Evolutionary conservation across 2,329 filamentous ascomycete genomes (phyloP).

Genomic region (Ceratocystis cubensis): DNA sequence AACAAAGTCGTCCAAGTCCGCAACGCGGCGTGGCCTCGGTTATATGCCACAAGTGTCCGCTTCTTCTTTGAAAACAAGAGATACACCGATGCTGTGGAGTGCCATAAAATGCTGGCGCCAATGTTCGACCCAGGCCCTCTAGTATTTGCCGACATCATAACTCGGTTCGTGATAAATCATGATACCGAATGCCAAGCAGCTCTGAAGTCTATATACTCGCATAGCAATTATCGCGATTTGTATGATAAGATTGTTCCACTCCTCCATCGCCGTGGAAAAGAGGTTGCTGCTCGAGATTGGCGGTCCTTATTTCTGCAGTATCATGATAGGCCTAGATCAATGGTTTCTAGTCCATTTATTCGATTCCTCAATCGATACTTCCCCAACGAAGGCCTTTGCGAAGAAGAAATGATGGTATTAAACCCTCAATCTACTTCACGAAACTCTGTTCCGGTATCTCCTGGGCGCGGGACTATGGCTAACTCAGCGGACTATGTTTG

Average conservation of each 20-base stretch:
- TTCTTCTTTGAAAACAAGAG: constrained; percentile 32
- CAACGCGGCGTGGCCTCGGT: constrained; percentile 34
- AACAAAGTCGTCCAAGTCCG: background rate
- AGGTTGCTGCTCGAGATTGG: constrained; percentile 36
- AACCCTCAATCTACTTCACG: constrained; percentile 9
- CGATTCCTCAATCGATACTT: constrained; percentile 37
- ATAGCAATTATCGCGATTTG: constrained; percentile 32
- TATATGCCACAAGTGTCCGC: constrained; percentile 38
- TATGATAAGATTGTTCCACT: constrained; percentile 43
- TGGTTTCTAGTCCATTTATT: constrained; percentile 37
- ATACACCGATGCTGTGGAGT: constrained; percentile 32
- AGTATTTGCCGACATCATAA: constrained; percentile 35
- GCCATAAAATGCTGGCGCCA: constrained; percentile 37
- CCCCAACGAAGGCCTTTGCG: constrained; percentile 29
- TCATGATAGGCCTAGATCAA: constrained; percentile 12
- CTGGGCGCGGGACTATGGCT: background rate
- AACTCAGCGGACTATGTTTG: too few species aligned
- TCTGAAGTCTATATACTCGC: constrained; percentile 36
- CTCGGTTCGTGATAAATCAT: constrained; percentile 31
- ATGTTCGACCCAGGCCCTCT: constrained; percentile 33
- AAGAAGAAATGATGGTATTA: constrained; percentile 29
- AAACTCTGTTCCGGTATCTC: background rate
- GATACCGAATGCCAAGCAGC: constrained; percentile 30
- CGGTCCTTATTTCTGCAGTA: constrained; percentile 31
- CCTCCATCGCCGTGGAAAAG: constrained; percentile 37